These are phyloP conservation scores for Phytophthora agathidicida DNA, from an alignment of 352 stramenopile genomes.

Conservation along the genomic window DNA sequence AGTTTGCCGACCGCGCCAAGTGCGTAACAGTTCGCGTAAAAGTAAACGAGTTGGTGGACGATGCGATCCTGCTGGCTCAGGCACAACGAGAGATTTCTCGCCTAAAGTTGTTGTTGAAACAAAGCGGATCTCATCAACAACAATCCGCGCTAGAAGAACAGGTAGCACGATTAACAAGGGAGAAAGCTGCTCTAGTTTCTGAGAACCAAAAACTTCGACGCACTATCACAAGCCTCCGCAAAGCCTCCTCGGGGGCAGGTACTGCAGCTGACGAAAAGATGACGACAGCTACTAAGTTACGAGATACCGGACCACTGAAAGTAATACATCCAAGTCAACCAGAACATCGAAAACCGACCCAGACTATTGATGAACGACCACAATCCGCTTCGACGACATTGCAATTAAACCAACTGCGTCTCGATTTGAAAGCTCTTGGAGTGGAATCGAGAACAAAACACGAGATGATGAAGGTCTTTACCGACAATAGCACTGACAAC, in stretches of 20 bases:
- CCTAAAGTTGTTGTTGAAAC: constrained; percentile 65
- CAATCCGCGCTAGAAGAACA: constrained; percentile 53
- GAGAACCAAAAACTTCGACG: constrained; percentile 66
- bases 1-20: constrained; percentile 89
- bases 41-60: constrained; percentile 85
- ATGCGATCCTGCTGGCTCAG: constrained; percentile 75
- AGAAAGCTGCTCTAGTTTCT: constrained; percentile 46
- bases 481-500: constrained; percentile 19
- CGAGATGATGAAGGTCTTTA: constrained; percentile 23
- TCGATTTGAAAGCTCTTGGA: constrained; percentile 31
- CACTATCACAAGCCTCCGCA: constrained; percentile 25
- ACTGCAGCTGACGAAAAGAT: constrained; percentile 4
- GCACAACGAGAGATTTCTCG: constrained; percentile 75
- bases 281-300: not conserved
- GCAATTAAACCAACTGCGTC: constrained; percentile 39
- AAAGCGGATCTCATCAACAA: constrained; percentile 40
- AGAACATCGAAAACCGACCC: not conserved
- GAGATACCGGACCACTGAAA: not conserved
- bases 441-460: constrained; percentile 5
- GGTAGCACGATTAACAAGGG: constrained; percentile 38
- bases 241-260: constrained; percentile 1
- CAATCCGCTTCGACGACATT: constrained; percentile 14
- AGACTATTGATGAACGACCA: constrained; percentile 1
- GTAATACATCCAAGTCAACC: not conserved
- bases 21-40: constrained; percentile 74